Conservation (phyloP, 1,284 basidiomycete species). For the Ustilago xerochloae region DNA sequence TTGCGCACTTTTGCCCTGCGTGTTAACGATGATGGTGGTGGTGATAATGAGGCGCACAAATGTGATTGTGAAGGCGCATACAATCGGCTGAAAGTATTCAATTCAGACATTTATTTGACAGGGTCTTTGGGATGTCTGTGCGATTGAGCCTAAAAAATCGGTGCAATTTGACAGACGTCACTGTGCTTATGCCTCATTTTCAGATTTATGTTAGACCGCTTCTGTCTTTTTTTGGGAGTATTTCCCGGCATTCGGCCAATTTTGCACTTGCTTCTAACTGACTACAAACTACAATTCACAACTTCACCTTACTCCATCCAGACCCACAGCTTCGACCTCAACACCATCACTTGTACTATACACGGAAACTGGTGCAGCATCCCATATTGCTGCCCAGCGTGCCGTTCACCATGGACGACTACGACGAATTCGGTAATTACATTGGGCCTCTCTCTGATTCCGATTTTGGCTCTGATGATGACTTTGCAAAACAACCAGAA, state of each 20-base stretch:
- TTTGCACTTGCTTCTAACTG: conserved; percentile 9
- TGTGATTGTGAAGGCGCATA: too few relatives aligned
- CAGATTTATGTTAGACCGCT: conserved; percentile 13
- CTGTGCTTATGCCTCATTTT: conserved; percentile 2
- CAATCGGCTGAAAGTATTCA: too few relatives aligned
- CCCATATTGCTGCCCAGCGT: too few relatives aligned
- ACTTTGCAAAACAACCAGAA: conserved; percentile 11
- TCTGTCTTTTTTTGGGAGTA: not conserved
- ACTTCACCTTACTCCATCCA: not conserved
- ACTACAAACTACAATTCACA: conserved; percentile 5
- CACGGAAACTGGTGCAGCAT: too few relatives aligned
- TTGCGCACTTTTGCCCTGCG: too few relatives aligned
- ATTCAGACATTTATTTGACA: too few relatives aligned
- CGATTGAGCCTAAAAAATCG: not conserved
- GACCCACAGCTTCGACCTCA: too few relatives aligned
- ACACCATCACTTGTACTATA: conserved; percentile 13
- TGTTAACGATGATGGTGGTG: too few relatives aligned
- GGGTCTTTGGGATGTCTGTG: not conserved
- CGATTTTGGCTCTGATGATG: conserved; percentile 51
- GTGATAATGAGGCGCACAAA: too few relatives aligned
- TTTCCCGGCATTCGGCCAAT: conserved; percentile 25
- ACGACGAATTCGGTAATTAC: conserved; percentile 68
- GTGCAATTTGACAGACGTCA: conserved; percentile 26
- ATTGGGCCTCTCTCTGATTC: conserved; percentile 67
- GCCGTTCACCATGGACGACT: conserved; percentile 64